Evolutionary conservation across 1,284 basidiomycete genomes (phyloP).

Genomic region (Pulchroboletus neoregius): DNA sequence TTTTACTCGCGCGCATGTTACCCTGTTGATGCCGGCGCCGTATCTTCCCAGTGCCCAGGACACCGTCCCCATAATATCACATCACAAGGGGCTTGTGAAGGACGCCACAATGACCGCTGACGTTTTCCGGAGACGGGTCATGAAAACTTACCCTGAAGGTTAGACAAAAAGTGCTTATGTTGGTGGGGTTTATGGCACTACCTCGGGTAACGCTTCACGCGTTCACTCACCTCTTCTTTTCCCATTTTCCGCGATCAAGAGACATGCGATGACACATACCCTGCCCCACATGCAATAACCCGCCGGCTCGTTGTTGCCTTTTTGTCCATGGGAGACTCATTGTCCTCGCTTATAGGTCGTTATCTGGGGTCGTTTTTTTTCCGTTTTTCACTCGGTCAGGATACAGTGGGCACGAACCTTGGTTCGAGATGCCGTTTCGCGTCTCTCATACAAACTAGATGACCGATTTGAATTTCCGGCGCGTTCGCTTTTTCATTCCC

Average conservation of each 20-base stretch:
- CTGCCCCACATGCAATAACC: neutral
- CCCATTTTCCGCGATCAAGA: conserved; percentile 3
- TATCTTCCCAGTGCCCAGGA: conserved; percentile 19
- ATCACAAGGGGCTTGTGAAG: neutral
- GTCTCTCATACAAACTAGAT: neutral
- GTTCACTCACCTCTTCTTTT: neutral
- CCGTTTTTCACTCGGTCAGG: neutral
- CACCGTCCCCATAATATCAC: conserved; percentile 4
- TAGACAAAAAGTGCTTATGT: neutral
- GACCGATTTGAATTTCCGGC: no score
- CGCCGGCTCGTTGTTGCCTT: neutral
- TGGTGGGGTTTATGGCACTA: neutral
- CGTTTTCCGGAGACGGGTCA: conserved; percentile 1
- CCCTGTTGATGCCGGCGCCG: conserved; percentile 11
- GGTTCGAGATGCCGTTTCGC: neutral
- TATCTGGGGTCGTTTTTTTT: neutral
- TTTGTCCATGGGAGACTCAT: neutral
- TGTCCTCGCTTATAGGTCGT: neutral
- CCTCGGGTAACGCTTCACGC: neutral
- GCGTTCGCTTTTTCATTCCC: conserved; percentile 15
- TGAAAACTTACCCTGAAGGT: neutral
- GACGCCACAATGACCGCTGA: conserved; percentile 17
- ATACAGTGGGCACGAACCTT: neutral
- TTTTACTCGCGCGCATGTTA: conserved; percentile 17
- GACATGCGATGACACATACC: neutral